A percentile compares a stretch with the other conserved stretches of the same genome.
These are phyloP conservation scores for Blastobotrys terrestris DNA, from an alignment of 805 yeast genomes.

Conservation along the genomic window DNA sequence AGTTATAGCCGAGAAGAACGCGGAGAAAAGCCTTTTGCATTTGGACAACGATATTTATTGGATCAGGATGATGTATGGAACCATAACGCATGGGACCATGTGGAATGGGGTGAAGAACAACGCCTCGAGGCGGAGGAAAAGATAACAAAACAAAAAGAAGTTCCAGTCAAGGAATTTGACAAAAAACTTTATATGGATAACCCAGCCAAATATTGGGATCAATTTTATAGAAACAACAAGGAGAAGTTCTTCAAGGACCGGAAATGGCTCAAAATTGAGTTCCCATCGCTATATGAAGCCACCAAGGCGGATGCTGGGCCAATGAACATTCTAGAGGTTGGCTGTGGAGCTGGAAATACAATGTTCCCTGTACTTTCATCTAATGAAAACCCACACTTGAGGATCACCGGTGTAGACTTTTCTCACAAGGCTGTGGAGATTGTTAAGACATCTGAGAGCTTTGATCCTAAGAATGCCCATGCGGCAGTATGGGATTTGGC, in stretches of 20 bases:
- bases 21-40: slow-evolving; percentile 83
- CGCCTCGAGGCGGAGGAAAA: slow-evolving; percentile 64
- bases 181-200: slow-evolving; percentile 67
- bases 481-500: slow-evolving; percentile 97
- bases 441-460: slow-evolving; percentile 59
- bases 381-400: slow-evolving; percentile 72
- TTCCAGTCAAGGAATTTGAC: slow-evolving; percentile 86
- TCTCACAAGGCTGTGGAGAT: slow-evolving; percentile 84
- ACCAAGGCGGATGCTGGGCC: slow-evolving; percentile 69
- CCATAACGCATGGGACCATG: slow-evolving; percentile 96
- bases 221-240: slow-evolving; percentile 81
- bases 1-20: slow-evolving; percentile 36
- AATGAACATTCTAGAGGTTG: slow-evolving; percentile 76
- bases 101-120: slow-evolving; percentile 95
- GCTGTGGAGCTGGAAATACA: slow-evolving; percentile 98
- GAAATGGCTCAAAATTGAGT: slow-evolving; percentile 93
- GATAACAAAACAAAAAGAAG: slow-evolving; percentile 65
- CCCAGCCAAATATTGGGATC: slow-evolving; percentile 94
- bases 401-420: slow-evolving; percentile 81
- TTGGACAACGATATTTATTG: slow-evolving; percentile 77
- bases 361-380: slow-evolving; percentile 82
- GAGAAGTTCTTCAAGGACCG: slow-evolving; percentile 96
- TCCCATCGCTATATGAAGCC: slow-evolving; percentile 75
- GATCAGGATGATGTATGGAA: slow-evolving; percentile 74
- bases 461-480: slow-evolving; percentile 54